phyloP scores from a whole-genome alignment of 1,284 basidiomycete genomes.

The Melampsora americana region DNA sequence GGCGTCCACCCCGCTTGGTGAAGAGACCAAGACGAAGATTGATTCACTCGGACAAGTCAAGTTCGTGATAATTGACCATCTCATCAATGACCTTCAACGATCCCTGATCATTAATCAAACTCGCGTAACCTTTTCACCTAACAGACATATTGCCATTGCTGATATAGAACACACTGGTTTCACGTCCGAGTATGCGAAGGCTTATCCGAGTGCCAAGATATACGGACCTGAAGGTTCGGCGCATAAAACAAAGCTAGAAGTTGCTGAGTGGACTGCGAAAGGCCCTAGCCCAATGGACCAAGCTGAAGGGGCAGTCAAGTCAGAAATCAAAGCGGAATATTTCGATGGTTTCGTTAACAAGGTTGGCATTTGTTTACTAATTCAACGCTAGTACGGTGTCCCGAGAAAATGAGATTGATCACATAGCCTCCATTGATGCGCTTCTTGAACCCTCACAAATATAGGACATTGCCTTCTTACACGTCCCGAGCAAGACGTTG shows the following conservation, averaged over 20 bases:
- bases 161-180: conserved; percentile 58
- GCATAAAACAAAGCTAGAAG: conserved; percentile 42
- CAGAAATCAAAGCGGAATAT: conserved; percentile 46
- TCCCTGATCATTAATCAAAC: not conserved
- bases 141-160: conserved; percentile 57
- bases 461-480: conserved; percentile 82
- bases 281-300: conserved; percentile 42
- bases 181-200: conserved; percentile 50
- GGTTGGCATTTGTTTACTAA: conserved; percentile 43
- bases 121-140: not conserved
- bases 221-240: conserved; percentile 46
- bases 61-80: conserved; percentile 55
- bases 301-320: conserved; percentile 31
- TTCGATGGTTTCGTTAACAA: conserved; percentile 46
- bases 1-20: conserved; percentile 74
- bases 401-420: not conserved
- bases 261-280: conserved; percentile 42
- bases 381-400: not conserved
- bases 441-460: conserved; percentile 30
- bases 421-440: not conserved
- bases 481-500: conserved; percentile 71
- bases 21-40: conserved; percentile 69
- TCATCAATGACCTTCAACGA: not conserved
- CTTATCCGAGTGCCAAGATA: conserved; percentile 48
- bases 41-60: conserved; percentile 73